Percentiles rank a stretch among this genome's conserved stretches.
phyloP scores from a whole-genome alignment of 129 eudicot species.

The Ambrosia artemisiifolia region DNA sequence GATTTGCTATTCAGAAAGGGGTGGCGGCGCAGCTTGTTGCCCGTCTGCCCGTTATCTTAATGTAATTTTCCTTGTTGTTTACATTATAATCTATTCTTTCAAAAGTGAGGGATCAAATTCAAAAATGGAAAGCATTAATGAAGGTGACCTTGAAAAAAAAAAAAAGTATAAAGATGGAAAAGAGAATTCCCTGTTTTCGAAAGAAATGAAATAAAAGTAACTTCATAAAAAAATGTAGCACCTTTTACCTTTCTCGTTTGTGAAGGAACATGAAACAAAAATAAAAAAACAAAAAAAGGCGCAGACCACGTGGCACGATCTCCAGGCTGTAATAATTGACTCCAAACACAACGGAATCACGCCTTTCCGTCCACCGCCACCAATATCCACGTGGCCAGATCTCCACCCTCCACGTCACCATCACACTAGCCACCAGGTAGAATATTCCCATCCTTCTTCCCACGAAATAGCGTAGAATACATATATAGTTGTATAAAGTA shows the following conservation, averaged over 20 bases:
- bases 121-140: no score
- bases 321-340: slow-evolving; percentile 13
- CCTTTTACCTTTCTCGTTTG: neutral
- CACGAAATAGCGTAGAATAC: slow-evolving; percentile 28
- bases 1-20: no score
- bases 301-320: slow-evolving; percentile 42
- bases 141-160: no score
- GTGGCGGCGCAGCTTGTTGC: no score
- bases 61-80: no score
- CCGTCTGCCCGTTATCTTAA: no score
- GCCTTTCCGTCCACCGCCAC: slow-evolving; percentile 20
- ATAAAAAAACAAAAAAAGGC: slow-evolving; percentile 2
- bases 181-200: no score
- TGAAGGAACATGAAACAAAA: slow-evolving; percentile 22
- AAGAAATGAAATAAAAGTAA: no score
- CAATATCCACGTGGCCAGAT: slow-evolving; percentile 23
- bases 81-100: no score
- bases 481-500: slow-evolving; percentile 16
- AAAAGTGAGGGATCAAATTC: no score
- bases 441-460: slow-evolving; percentile 24
- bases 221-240: no score
- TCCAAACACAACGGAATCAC: slow-evolving; percentile 19
- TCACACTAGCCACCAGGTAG: neutral
- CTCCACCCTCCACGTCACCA: slow-evolving; percentile 25
- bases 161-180: no score